Evolutionary conservation across 75 land plant species (phyloP).

Genomic region (Sequoiadendron giganteum): DNA sequence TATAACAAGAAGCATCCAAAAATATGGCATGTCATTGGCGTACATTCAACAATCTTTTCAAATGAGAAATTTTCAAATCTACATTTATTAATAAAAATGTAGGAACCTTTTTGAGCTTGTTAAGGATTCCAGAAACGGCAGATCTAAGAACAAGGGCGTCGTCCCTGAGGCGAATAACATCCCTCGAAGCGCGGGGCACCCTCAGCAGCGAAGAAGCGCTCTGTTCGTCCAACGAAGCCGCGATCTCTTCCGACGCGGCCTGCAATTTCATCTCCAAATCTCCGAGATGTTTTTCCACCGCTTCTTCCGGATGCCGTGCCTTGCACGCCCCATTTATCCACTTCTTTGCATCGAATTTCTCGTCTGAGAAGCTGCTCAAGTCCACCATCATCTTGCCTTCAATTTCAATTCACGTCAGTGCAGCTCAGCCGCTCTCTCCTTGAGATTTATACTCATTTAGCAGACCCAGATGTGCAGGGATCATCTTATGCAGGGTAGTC

Average conservation of each 20-base stretch:
- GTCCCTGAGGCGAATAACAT: conserved; percentile 79
- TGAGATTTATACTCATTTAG: too few relatives aligned
- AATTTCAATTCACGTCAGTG: background rate
- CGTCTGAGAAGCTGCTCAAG: conserved; percentile 73
- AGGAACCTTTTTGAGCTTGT: conserved; percentile 70
- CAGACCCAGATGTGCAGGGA: background rate
- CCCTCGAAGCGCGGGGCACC: conserved; percentile 87
- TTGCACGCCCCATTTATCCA: conserved; percentile 86
- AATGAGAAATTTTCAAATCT: background rate
- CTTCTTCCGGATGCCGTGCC: conserved; percentile 73
- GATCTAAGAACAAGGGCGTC: conserved; percentile 83
- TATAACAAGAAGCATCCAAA: too few relatives aligned
- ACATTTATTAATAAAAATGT: background rate
- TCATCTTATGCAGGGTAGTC: too few relatives aligned
- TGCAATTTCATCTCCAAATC: conserved; percentile 96
- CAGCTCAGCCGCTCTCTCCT: background rate
- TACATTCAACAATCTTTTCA: background rate
- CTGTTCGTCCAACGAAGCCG: conserved; percentile 82
- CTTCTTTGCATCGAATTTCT: conserved; percentile 80
- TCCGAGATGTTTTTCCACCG: conserved; percentile 64
- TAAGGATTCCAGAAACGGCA: conserved; percentile 70
- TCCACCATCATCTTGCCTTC: conserved; percentile 75
- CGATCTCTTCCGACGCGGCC: conserved; percentile 72
- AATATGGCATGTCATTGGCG: background rate
- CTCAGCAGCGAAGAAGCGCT: conserved; percentile 86